Evolutionary conservation across 148 eudicot species (phyloP).

Genomic region (Mesembryanthemum crystallinum): DNA sequence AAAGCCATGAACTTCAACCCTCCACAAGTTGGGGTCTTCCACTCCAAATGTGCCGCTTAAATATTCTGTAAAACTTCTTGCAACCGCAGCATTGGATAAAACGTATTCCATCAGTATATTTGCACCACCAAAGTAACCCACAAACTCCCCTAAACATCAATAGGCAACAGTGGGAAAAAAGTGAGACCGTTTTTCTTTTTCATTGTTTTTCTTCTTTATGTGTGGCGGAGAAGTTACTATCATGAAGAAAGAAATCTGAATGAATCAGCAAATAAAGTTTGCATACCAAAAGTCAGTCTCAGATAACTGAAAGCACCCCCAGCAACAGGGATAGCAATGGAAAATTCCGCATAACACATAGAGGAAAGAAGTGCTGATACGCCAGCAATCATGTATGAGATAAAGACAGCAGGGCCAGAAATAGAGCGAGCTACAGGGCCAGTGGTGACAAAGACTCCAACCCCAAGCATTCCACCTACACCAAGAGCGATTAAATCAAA

Average conservation of each 20-base stretch:
- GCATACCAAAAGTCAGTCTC: constrained; percentile 77
- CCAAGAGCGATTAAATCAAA: constrained; percentile 72
- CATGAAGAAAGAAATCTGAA: background rate
- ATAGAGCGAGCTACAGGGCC: constrained; percentile 50
- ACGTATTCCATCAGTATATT: constrained; percentile 81
- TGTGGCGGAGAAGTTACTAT: background rate
- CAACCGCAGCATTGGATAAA: constrained; percentile 80
- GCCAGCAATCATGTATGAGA: constrained; percentile 69
- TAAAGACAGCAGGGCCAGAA: constrained; percentile 67
- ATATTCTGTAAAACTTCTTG: constrained; percentile 83
- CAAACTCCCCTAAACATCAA: constrained; percentile 63
- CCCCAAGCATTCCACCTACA: constrained; percentile 86
- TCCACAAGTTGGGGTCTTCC: constrained; percentile 59
- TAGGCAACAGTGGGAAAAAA: constrained; percentile 12
- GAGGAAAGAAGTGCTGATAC: constrained; percentile 71
- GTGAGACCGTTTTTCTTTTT: background rate
- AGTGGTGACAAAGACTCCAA: constrained; percentile 76
- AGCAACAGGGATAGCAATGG: constrained; percentile 70
- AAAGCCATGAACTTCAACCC: constrained; percentile 58
- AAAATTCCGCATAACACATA: constrained; percentile 76
- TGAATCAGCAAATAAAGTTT: constrained; percentile 1
- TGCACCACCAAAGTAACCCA: constrained; percentile 78
- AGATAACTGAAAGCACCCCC: constrained; percentile 86
- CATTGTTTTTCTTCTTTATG: background rate
- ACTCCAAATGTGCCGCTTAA: constrained; percentile 57